Evolutionary conservation across 2,329 filamentous ascomycete species (phyloP).

Genomic region (Aurifilum marmelostoma): DNA sequence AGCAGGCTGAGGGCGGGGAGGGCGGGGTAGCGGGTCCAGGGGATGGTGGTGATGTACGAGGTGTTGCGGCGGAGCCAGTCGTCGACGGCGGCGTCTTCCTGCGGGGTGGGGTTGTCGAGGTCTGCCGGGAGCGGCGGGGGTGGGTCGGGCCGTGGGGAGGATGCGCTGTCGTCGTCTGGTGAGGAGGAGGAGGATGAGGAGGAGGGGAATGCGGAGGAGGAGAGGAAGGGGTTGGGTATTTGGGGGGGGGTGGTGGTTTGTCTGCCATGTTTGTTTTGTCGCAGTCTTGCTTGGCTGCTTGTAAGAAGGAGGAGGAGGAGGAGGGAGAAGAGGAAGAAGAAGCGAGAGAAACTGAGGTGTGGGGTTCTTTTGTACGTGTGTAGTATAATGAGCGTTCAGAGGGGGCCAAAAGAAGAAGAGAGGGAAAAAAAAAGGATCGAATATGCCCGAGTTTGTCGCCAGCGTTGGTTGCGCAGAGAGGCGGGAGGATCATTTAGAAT

Average conservation of each 20-base stretch:
- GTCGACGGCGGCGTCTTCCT: conserved; percentile 24
- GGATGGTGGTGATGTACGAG: conserved; percentile 27
- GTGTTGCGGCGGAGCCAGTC: conserved; percentile 26
- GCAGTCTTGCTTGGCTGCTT: background rate
- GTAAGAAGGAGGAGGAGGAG: too few species aligned
- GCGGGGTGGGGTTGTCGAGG: conserved; percentile 25
- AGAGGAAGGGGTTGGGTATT: conserved; percentile 4
- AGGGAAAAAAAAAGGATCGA: background rate
- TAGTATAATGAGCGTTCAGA: background rate
- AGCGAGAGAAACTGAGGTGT: background rate
- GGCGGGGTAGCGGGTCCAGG: conserved; percentile 23
- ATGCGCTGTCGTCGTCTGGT: background rate
- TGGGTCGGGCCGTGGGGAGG: conserved; percentile 11
- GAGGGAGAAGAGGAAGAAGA: background rate
- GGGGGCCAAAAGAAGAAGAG: too few species aligned
- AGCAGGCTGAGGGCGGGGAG: conserved; percentile 25
- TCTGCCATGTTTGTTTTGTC: conserved; percentile 4
- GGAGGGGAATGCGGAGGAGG: background rate
- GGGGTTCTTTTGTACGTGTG: background rate
- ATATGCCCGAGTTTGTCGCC: background rate
- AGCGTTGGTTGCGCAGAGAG: background rate
- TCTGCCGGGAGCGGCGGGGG: conserved; percentile 23
- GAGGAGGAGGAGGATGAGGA: background rate
- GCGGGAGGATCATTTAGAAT: background rate
- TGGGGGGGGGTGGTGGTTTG: conserved; percentile 9